phyloP scores from a whole-genome alignment of 2,329 filamentous ascomycete species.

The Calonectria honghensis region DNA sequence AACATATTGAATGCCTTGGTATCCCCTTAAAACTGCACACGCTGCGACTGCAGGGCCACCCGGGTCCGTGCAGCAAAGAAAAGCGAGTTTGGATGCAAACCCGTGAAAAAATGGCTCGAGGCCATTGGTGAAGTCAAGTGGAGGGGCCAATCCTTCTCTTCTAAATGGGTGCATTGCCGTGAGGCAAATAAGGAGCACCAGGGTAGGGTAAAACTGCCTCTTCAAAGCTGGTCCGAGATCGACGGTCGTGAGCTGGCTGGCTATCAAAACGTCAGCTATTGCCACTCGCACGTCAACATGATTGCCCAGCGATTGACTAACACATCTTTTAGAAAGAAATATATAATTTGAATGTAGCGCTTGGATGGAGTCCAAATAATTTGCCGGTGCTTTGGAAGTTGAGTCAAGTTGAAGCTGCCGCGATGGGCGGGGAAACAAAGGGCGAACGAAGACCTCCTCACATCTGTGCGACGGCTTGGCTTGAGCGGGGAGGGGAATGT shows the following conservation, averaged over 20 bases:
- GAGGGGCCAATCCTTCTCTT: background rate
- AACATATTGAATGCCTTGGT: conserved; percentile 25
- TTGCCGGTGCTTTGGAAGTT: background rate
- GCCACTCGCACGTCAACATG: background rate
- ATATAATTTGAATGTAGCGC: too few species aligned
- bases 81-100: conserved; percentile 33
- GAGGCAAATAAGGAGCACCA: conserved; percentile 23
- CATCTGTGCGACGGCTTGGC: background rate
- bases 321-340: background rate
- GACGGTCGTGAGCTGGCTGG: background rate
- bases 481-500: conserved; percentile 6
- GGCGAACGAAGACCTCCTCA: background rate
- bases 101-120: conserved; percentile 16
- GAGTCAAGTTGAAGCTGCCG: background rate
- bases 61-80: conserved; percentile 27
- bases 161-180: conserved; percentile 6
- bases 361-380: background rate
- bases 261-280: background rate
- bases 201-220: conserved; percentile 24
- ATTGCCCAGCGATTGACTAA: background rate
- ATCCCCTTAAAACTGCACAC: conserved; percentile 23
- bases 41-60: conserved; percentile 24
- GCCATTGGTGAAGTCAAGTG: background rate
- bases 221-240: background rate
- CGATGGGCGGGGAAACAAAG: background rate